Evolutionary conservation across 306 rosid species (phyloP), one percentile per base, ranked within the genome.

Genomic region (Arachis hypogaea): DNA sequence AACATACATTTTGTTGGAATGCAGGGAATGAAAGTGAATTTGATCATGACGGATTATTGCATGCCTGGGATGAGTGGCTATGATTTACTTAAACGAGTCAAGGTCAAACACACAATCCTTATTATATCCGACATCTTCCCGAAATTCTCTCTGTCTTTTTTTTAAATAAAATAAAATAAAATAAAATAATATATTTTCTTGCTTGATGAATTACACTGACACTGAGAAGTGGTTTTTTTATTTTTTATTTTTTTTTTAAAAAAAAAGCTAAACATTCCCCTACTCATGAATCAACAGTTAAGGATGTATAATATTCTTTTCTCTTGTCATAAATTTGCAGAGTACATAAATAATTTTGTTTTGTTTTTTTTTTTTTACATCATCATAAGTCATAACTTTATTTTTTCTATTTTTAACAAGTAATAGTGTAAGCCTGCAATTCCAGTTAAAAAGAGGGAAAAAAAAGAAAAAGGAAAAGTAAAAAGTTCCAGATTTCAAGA

Each of bases 11-110:
- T 22, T 28, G 68, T 59, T 71, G 78, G 68, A 67, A 47, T 80
- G 81, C 92, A 94, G 96, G 95, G 80, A 79, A 80, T 82, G 55
- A 94, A 94, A 85, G 96, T 92, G 88, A 89, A 94, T 81, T 74
- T 94, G 85, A 94, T 94, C 92, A 94, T 94, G 97, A 94, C 99
- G n/a, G 99, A 94, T 78, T 94, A 81, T 81, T 94, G 96, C 87
- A 94, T 94, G 99, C 97, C 99, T 51, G 99, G 99, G 71, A 94
- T 94, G 95, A 94, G 85, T 84, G 99, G 99, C 81, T 94, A 92
- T 83, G 99, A 94, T 89, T 88, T 94, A 46, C 96, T 94, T 56
- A 92, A 85, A 82, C 80, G 96, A 77, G 82, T 94, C 84, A 92
- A 94, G 99, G 99, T 94, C 67, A 79, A 47, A 6, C 38, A 71